phyloP scores from a whole-genome alignment of 2,329 filamentous ascomycete species.

The Calonectria hongkongensis region DNA sequence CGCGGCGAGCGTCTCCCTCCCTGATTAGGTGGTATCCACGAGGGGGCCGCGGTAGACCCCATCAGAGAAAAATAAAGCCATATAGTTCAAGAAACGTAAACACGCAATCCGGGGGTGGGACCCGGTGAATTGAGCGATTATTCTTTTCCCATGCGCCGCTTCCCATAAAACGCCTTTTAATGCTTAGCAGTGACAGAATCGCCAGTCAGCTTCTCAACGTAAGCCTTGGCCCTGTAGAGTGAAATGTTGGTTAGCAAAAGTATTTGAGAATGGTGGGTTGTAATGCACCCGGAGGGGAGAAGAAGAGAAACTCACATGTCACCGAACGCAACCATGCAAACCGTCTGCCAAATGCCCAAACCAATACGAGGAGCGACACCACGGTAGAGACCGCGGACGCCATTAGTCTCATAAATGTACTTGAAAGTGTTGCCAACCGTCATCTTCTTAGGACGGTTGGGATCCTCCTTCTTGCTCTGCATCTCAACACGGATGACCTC shows the following conservation, averaged over 20 bases:
- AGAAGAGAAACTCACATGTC: conserved; percentile 84
- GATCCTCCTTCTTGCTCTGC: conserved; percentile 99
- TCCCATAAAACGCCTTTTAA: conserved; percentile 67
- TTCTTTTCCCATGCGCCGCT: conserved; percentile 42
- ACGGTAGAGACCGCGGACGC: conserved; percentile 93
- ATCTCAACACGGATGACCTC: conserved; percentile 99
- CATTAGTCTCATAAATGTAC: conserved; percentile 95
- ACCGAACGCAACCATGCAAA: conserved; percentile 99
- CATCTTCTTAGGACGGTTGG: conserved; percentile 99
- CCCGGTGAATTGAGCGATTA: conserved; percentile 43
- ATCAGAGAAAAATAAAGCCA: conserved; percentile 43
- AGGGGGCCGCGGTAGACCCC: conserved; percentile 3
- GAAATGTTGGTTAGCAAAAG: conserved; percentile 51
- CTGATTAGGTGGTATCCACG: conserved; percentile 25
- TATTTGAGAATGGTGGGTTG: not conserved
- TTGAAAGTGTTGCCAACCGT: conserved; percentile 89
- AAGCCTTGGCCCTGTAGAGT: conserved; percentile 76
- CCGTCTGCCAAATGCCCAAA: conserved; percentile 98
- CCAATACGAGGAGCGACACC: conserved; percentile 96
- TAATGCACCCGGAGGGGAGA: not conserved
- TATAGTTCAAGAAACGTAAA: conserved; percentile 46
- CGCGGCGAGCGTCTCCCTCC: conserved; percentile 36
- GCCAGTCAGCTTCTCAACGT: conserved; percentile 80
- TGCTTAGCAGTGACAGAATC: conserved; percentile 80
- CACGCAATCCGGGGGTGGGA: conserved; percentile 42